Evolutionary conservation across 345 rosid genomes (phyloP).

Genomic region (Brassica rapa): DNA sequence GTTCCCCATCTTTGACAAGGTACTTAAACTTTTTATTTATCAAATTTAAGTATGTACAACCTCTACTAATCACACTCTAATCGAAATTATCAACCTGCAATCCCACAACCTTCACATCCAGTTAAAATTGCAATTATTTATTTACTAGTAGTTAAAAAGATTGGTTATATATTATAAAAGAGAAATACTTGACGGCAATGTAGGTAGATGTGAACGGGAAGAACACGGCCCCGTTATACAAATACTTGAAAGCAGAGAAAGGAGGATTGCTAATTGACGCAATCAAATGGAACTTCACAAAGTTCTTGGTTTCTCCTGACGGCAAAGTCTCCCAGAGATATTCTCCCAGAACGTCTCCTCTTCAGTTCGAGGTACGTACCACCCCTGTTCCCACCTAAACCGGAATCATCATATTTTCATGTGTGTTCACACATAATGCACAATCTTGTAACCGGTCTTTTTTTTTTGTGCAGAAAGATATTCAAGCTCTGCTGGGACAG

Average conservation of each 20-base stretch:
- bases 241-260: constrained; percentile 77
- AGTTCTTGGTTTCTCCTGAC: constrained; percentile 70
- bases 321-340: constrained; percentile 79
- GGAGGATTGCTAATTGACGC: constrained; percentile 74
- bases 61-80: constrained; percentile 7
- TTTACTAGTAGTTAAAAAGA: background rate
- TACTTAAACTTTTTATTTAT: constrained; percentile 4
- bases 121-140: background rate
- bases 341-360: constrained; percentile 86
- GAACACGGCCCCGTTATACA: constrained; percentile 76
- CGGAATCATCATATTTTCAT: background rate
- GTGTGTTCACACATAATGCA: background rate
- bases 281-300: constrained; percentile 97
- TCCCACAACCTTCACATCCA: background rate
- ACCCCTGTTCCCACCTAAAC: constrained; percentile 10
- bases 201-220: constrained; percentile 90
- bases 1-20: constrained; percentile 92
- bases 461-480: constrained; percentile 65
- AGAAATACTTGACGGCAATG: constrained; percentile 15
- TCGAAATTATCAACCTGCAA: background rate
- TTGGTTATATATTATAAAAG: background rate
- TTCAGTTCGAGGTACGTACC: constrained; percentile 65
- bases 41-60: background rate
- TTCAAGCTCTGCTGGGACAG: constrained; percentile 56
- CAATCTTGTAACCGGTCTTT: background rate